These are phyloP conservation scores for Neurospora discreta DNA, from an alignment of 495 filamentous ascomycete species.

Conservation along the genomic window DNA sequence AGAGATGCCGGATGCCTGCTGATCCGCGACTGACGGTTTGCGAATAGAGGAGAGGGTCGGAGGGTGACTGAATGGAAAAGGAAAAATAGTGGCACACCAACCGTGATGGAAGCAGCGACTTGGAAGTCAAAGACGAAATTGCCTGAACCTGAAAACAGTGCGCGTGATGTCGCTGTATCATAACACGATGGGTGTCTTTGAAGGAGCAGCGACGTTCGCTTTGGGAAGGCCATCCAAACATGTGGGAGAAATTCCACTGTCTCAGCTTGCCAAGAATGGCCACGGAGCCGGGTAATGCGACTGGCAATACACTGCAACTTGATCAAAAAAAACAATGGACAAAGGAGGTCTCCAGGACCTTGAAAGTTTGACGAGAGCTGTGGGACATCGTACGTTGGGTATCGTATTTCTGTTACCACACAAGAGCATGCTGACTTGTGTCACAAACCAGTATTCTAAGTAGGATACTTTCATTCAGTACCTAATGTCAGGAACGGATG, in stretches of 20 bases:
- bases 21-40: background rate
- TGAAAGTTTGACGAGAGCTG: no score
- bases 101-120: background rate
- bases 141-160: background rate
- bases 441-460: no score
- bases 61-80: background rate
- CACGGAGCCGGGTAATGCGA: background rate
- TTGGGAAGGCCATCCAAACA: background rate
- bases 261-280: background rate
- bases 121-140: background rate
- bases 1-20: background rate
- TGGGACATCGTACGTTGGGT: no score
- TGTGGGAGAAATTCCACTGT: background rate
- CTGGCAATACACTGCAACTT: background rate
- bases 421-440: no score
- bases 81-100: background rate
- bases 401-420: no score
- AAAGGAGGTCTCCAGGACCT: no score
- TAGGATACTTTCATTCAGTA: no score
- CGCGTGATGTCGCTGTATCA: background rate
- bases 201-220: background rate
- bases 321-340: no score
- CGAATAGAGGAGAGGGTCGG: background rate
- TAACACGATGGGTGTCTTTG: rapidly evolving
- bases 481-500: no score